Evolutionary conservation across 345 rosid genomes (phyloP).

Genomic region (Psidium guajava): DNA sequence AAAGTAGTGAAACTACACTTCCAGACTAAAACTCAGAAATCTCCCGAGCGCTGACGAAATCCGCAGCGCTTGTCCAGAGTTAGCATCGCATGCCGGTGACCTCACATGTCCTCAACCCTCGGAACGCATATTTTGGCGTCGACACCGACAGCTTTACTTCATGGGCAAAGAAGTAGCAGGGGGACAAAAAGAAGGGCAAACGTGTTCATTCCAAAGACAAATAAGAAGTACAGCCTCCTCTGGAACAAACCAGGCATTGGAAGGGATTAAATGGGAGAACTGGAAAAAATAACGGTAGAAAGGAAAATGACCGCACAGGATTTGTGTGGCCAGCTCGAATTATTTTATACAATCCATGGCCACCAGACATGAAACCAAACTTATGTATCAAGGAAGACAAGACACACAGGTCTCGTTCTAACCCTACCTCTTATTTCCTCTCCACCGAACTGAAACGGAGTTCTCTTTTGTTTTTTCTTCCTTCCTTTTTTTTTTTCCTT

Average conservation of each 20-base stretch:
- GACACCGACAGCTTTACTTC: neutral
- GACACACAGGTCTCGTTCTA: neutral
- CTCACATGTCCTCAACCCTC: neutral
- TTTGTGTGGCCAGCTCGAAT: slow-evolving; percentile 15
- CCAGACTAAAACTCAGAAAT: neutral
- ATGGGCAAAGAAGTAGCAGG: neutral
- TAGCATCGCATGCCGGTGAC: neutral
- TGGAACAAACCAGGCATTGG: neutral
- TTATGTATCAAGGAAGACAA: neutral
- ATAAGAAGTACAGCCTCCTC: neutral
- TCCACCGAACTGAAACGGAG: slow-evolving; percentile 2
- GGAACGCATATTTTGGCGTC: neutral
- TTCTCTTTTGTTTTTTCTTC: neutral
- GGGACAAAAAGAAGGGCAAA: neutral
- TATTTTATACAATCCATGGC: slow-evolving; percentile 31
- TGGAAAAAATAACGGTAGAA: neutral
- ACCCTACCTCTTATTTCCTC: slow-evolving; percentile 17
- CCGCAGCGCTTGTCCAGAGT: neutral
- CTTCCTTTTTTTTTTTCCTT: too few species aligned
- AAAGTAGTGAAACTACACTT: neutral
- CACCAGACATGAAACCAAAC: slow-evolving; percentile 13
- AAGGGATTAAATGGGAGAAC: neutral
- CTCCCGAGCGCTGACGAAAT: neutral
- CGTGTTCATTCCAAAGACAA: neutral
- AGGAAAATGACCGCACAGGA: neutral